Base-by-base conservation (phyloP, 2,329 filamentous ascomycete species). In the Alternaria triticina region DNA sequence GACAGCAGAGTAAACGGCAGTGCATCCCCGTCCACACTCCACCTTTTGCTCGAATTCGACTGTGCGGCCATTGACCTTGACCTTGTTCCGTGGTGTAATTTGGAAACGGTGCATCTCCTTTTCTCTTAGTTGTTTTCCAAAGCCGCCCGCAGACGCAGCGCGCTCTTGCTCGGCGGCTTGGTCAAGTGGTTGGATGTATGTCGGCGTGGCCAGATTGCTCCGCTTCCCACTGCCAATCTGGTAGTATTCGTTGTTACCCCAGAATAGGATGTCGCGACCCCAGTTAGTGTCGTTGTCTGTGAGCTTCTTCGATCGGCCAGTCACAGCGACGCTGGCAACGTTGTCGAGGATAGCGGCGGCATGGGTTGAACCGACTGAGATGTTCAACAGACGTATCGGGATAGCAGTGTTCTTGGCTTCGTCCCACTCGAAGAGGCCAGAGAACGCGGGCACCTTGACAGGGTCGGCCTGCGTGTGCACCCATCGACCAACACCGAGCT, bases 241-340 rank as follows among this genome's bases (percentile, higher is more conserved):
- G 79, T 91, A 97, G 77, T 90, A 88, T 82, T 98, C 94, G 74
- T 98, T 99, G 57, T 93, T 93, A 65, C 96, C 96, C 93, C 94
- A 99, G 84, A 93, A 96, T 2, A 98, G 79, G 28, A 94, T 90
- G 77, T 98, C 96, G 5, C 91, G 89, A 52, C 96, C 96, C 88
- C 90, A 97, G 77, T 96, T 94, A 1, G 90, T 93, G 73, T 94
- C 91, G 68, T 92, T 91, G 44, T 87, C 83, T 2, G 76, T 77
- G n/a, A 74, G 64, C 22, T 66, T 65, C 13, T 55, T 66, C 71
- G 65, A 80, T 57, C 76, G 81, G 13, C 59, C 77, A 3, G 85
- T 82, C 2, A 89, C 86, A 15, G 84, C 82, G 6, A 94, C 85
- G 57, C 89, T 85, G 1, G 92, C 92, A 28, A 91, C 87, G 76